These are phyloP conservation scores for Fomitopsis pinicola DNA, from an alignment of 1,284 basidiomycete species.

Conservation along the genomic window DNA sequence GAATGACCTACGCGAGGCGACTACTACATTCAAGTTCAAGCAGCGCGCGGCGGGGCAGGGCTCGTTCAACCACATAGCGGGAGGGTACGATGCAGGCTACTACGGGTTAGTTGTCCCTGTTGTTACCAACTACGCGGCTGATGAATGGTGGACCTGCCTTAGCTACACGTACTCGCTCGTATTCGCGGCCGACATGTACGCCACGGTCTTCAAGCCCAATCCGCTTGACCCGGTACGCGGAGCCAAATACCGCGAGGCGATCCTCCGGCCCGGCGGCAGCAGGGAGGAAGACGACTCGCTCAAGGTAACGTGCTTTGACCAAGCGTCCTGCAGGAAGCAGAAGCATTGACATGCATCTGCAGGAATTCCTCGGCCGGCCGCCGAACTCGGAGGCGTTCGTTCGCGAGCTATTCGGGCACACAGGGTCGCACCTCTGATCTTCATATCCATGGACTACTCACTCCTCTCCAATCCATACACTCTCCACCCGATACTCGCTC, in stretches of 20 bases:
- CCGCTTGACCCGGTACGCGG: conserved; percentile 65
- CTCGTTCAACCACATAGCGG: conserved; percentile 67
- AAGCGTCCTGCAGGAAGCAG: not conserved
- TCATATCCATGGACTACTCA: not conserved
- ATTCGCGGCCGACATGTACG: conserved; percentile 79
- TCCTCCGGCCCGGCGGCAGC: conserved; percentile 51
- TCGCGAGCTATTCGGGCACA: conserved; percentile 51
- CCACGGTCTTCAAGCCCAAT: conserved; percentile 73
- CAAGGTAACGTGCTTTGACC: conserved; percentile 31
- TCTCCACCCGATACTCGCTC: not conserved
- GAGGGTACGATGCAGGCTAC: conserved; percentile 78
- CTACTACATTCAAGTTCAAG: conserved; percentile 63
- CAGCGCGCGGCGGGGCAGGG: conserved; percentile 66
- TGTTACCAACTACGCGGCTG: not conserved
- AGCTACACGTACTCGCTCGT: conserved; percentile 71
- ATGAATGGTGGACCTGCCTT: not conserved
- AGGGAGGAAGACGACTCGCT: conserved; percentile 56
- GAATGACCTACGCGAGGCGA: conserved; percentile 63
- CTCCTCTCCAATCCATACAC: not conserved
- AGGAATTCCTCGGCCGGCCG: conserved; percentile 73
- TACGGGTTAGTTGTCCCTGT: conserved; percentile 49
- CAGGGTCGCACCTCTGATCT: not conserved
- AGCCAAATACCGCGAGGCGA: conserved; percentile 46
- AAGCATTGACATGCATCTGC: not conserved
- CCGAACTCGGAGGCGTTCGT: conserved; percentile 79